phyloP scores from a whole-genome alignment of 768 basidiomycete species.

The Cystoderma amianthinum region DNA sequence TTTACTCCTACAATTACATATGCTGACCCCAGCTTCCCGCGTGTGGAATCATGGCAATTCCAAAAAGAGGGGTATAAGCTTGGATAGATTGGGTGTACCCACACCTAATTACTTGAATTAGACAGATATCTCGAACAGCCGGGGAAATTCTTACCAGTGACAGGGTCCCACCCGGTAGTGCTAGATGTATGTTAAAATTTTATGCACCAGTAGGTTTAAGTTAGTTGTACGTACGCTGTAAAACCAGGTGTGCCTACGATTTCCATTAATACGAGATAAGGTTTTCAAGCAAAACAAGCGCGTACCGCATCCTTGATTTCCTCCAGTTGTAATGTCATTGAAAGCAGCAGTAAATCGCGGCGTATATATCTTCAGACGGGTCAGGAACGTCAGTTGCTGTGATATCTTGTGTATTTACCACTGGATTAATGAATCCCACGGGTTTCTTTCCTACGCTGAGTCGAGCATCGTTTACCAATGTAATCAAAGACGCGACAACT shows the following conservation, averaged over 20 bases:
- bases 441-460: conserved; percentile 31
- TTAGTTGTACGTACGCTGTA: conserved; percentile 17
- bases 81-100: conserved; percentile 27
- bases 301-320: conserved; percentile 32
- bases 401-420: conserved; percentile 11
- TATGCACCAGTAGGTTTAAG: background rate
- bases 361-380: conserved; percentile 25
- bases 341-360: conserved; percentile 21
- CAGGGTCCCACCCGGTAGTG: conserved; percentile 34
- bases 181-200: conserved; percentile 9
- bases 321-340: conserved; percentile 33
- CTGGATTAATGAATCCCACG: conserved; percentile 44
- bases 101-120: conserved; percentile 14
- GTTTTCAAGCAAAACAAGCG: conserved; percentile 6
- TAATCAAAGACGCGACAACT: conserved; percentile 40
- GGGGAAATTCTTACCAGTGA: conserved; percentile 19
- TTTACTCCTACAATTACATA: no score
- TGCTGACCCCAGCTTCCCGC: no score
- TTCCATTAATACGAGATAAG: no score
- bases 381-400: background rate
- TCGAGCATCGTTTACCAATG: conserved; percentile 48
- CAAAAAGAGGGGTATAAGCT: conserved; percentile 23
- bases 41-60: conserved; percentile 24
- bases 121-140: background rate
- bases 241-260: conserved; percentile 27